Percentiles rank a stretch among this genome's conserved stretches.
phyloP scores from a whole-genome alignment of 192 early-diverging fungal genomes.

The Backusella tarrabulga region DNA sequence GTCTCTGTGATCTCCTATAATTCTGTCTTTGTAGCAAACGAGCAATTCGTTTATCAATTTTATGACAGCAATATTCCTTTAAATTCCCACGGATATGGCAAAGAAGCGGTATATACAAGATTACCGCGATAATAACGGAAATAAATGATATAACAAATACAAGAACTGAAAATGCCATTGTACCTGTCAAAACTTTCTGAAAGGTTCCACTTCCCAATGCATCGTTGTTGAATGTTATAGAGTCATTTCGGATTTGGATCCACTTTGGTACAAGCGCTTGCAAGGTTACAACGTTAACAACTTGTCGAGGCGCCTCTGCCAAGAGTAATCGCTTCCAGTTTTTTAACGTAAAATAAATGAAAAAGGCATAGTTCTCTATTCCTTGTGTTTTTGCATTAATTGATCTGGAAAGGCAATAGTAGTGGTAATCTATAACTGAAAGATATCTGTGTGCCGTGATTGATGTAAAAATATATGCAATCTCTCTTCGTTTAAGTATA shows the following conservation, averaged over 20 bases:
- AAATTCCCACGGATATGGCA: constrained; percentile 81
- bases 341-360: constrained; percentile 81
- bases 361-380: constrained; percentile 74
- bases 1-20: neutral
- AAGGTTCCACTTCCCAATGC: constrained; percentile 12
- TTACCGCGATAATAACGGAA: constrained; percentile 54
- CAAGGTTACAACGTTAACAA: constrained; percentile 62
- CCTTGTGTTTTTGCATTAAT: constrained; percentile 64
- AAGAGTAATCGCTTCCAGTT: constrained; percentile 86
- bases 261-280: constrained; percentile 32
- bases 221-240: constrained; percentile 1
- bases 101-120: constrained; percentile 79
- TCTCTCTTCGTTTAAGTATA: constrained; percentile 67
- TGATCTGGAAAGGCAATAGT: constrained; percentile 82
- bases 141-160: constrained; percentile 54
- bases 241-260: constrained; percentile 18
- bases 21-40: neutral
- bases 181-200: constrained; percentile 30
- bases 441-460: constrained; percentile 75
- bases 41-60: constrained; percentile 67
- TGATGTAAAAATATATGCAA: constrained; percentile 73
- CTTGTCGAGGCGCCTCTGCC: constrained; percentile 80
- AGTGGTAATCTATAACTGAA: constrained; percentile 64
- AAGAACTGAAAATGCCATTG: constrained; percentile 59
- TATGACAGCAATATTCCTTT: constrained; percentile 89